These are phyloP conservation scores for Ganoderma sinense DNA, from an alignment of 1,284 basidiomycete genomes.

Conservation along the genomic window DNA sequence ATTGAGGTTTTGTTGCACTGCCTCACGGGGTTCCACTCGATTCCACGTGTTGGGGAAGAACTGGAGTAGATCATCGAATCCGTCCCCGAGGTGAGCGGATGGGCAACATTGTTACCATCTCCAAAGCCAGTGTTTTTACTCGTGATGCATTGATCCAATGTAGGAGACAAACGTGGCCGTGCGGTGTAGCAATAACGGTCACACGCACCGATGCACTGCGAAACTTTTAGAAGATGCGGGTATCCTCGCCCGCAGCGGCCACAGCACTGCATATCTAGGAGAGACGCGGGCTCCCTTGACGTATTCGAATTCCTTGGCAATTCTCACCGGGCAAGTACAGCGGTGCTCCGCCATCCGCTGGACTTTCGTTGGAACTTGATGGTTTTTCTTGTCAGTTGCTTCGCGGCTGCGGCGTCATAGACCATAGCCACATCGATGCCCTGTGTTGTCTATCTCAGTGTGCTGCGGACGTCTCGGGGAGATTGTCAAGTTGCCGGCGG, in stretches of 20 bases:
- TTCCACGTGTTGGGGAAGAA: not conserved
- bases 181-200: not conserved
- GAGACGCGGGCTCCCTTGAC: not conserved
- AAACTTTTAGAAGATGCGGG: not conserved
- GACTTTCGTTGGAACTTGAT: not conserved
- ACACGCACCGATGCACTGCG: not conserved
- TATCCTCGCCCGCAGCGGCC: not conserved
- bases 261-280: not conserved
- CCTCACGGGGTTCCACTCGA: not conserved
- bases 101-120: not conserved
- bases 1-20: not conserved
- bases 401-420: not conserved
- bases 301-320: not conserved
- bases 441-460: not conserved
- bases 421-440: not conserved
- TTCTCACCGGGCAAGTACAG: not conserved
- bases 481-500: not conserved
- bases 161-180: not conserved
- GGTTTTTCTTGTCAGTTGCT: not conserved
- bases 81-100: not conserved
- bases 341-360: not conserved
- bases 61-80: not conserved
- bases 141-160: not conserved
- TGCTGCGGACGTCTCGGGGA: not conserved
- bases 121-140: not conserved